Evolutionary conservation across 768 basidiomycete genomes (phyloP).

Genomic region (Suillus alpinus): DNA sequence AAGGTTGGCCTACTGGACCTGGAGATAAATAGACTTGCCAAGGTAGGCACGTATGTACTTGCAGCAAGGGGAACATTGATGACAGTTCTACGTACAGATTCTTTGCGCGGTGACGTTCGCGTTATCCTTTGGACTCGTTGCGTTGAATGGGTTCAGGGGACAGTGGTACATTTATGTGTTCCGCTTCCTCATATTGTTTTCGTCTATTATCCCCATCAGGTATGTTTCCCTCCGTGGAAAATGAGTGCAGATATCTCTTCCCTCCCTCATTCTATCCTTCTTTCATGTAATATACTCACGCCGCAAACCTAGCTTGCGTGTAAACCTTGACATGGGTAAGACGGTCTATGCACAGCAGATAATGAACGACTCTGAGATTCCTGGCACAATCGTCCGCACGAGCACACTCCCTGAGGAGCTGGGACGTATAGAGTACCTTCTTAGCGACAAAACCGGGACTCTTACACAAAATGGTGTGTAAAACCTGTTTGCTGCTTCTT

Average conservation of each 20-base stretch:
- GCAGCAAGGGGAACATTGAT: background rate
- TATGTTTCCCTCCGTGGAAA: slow-evolving; percentile 33
- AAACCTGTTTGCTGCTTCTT: background rate
- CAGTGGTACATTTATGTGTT: slow-evolving; percentile 96
- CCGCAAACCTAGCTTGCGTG: slow-evolving; percentile 68
- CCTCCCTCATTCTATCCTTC: background rate
- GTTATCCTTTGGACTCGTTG: slow-evolving; percentile 87
- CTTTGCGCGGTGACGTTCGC: slow-evolving; percentile 92
- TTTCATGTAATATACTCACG: background rate
- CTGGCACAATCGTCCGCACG: slow-evolving; percentile 94
- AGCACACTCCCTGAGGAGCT: slow-evolving; percentile 96
- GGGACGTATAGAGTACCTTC: slow-evolving; percentile 89
- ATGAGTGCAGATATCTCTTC: background rate
- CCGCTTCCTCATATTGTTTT: slow-evolving; percentile 96
- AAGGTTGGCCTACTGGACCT: slow-evolving; percentile 90
- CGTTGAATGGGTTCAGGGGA: slow-evolving; percentile 93
- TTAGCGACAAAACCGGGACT: slow-evolving; percentile 98
- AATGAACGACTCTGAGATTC: slow-evolving; percentile 90
- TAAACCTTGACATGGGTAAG: slow-evolving; percentile 99
- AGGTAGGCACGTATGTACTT: slow-evolving; percentile 47
- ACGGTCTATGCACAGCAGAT: slow-evolving; percentile 96
- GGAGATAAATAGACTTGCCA: slow-evolving; percentile 94
- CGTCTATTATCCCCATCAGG: slow-evolving; percentile 99
- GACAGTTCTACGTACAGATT: slow-evolving; percentile 50
- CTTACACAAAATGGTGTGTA: slow-evolving; percentile 90